A percentile compares a stretch with the other conserved stretches of the same genome.
These are phyloP conservation scores for Hyphodiscus hymeniophilus DNA, from an alignment of 495 filamentous ascomycete genomes.

Conservation along the genomic window DNA sequence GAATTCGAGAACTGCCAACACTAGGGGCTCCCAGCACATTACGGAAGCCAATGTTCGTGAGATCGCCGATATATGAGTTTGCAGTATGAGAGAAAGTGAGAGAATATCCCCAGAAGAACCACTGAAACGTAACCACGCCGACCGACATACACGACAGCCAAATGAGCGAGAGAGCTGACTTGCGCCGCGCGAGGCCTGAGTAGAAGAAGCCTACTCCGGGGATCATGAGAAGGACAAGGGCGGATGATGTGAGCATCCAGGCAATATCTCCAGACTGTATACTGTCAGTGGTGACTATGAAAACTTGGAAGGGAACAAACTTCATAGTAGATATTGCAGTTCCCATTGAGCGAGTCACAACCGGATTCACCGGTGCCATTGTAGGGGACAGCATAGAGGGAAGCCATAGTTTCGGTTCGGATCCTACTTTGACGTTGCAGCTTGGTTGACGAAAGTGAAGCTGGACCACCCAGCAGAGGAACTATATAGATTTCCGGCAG, in stretches of 20 bases:
- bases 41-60: conserved; percentile 78
- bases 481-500: too few species aligned
- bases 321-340: conserved; percentile 77
- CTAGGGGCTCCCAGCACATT: conserved; percentile 71
- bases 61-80: conserved; percentile 72
- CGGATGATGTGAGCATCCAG: conserved; percentile 84
- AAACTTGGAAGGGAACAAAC: conserved; percentile 29
- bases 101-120: conserved; percentile 99
- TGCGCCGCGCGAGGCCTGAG: conserved; percentile 89
- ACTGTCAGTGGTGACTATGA: not conserved
- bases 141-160: conserved; percentile 92
- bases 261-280: conserved; percentile 75
- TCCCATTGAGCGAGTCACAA: conserved; percentile 61
- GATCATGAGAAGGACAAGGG: conserved; percentile 94
- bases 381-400: conserved; percentile 39
- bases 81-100: conserved; percentile 83
- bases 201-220: conserved; percentile 99
- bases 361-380: conserved; percentile 58
- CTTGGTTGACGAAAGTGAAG: not conserved
- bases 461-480: too few species aligned
- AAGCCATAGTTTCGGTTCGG: conserved; percentile 13
- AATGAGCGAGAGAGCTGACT: conserved; percentile 90
- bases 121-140: conserved; percentile 91
- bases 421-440: not conserved
- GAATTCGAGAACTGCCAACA: conserved; percentile 66